phyloP scores from a whole-genome alignment of 257 asterid species.

The Sherardia arvensis region DNA sequence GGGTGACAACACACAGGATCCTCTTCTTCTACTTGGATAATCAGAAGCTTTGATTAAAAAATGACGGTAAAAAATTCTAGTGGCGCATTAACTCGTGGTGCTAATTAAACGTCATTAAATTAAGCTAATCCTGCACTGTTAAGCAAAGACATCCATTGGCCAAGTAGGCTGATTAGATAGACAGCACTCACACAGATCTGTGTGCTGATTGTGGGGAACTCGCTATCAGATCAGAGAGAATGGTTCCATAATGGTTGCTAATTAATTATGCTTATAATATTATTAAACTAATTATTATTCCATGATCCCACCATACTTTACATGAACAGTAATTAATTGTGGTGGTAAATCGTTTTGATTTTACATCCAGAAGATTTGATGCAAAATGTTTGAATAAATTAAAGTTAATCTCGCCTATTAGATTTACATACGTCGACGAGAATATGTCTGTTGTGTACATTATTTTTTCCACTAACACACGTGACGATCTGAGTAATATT shows the following conservation, averaged over 20 bases:
- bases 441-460: background rate
- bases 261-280: too few relatives aligned
- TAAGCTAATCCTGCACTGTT: too few relatives aligned
- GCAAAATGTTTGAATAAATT: background rate
- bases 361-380: conserved; percentile 3
- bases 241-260: background rate
- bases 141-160: background rate
- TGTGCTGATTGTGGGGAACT: background rate
- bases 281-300: background rate
- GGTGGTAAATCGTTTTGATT: background rate
- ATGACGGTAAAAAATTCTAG: background rate
- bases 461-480: background rate
- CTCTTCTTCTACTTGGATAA: too few relatives aligned
- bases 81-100: background rate
- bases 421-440: background rate
- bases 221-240: background rate
- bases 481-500: background rate
- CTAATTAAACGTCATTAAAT: background rate
- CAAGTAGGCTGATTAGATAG: background rate
- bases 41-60: too few relatives aligned
- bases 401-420: background rate
- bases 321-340: too few relatives aligned
- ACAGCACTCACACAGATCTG: background rate
- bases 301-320: conserved; percentile 1
- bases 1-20: too few relatives aligned